Evolutionary conservation across 768 basidiomycete genomes (phyloP).

Genomic region (Goffeauzyma gilvescens): DNA sequence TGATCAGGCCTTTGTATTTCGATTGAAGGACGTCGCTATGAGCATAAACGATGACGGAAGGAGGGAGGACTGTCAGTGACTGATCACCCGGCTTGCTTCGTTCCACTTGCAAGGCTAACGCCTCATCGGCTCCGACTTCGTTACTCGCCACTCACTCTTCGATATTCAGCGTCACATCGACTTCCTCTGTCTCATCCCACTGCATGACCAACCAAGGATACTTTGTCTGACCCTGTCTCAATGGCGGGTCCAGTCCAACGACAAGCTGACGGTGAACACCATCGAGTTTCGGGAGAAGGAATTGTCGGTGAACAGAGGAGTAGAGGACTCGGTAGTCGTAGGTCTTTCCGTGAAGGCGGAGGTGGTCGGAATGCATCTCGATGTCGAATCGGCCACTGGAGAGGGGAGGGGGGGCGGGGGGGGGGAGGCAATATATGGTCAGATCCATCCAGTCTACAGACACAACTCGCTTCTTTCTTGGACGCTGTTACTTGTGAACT

Average conservation of each 20-base stretch:
- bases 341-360: constrained; percentile 90
- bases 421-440: too few species aligned
- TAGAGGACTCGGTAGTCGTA: constrained; percentile 98
- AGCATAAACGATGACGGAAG: background rate
- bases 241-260: constrained; percentile 78
- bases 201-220: constrained; percentile 98
- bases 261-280: constrained; percentile 91
- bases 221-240: constrained; percentile 90
- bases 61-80: background rate
- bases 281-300: constrained; percentile 78
- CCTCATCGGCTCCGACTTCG: too few species aligned
- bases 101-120: too few species aligned
- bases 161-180: constrained; percentile 85
- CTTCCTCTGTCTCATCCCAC: constrained; percentile 90
- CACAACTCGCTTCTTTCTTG: too few species aligned
- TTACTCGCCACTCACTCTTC: constrained; percentile 50
- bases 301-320: constrained; percentile 64
- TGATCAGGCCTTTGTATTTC: constrained; percentile 9
- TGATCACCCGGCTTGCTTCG: too few species aligned
- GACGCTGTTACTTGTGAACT: too few species aligned
- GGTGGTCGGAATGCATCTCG: constrained; percentile 89
- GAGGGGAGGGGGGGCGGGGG: too few species aligned
- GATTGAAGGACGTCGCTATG: background rate
- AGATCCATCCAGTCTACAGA: too few species aligned
- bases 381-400: constrained; percentile 81